Evolutionary conservation across 352 stramenopile species (phyloP).

Genomic region (Paralagenidium karlingii): DNA sequence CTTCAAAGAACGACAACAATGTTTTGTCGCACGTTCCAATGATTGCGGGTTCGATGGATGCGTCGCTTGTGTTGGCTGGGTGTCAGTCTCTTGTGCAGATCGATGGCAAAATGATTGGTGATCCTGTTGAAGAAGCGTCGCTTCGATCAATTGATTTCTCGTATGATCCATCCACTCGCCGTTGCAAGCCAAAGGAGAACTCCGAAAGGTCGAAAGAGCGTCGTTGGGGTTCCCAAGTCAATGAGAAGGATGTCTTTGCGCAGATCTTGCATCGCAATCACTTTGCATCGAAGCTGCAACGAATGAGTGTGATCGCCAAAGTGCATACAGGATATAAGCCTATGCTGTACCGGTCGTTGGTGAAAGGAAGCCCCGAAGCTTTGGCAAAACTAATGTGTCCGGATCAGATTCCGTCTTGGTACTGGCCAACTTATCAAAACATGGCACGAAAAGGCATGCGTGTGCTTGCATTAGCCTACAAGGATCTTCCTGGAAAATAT

Average conservation of each 20-base stretch:
- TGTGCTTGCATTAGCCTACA: slow-evolving; percentile 94
- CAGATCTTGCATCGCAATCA: slow-evolving; percentile 91
- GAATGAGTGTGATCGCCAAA: slow-evolving; percentile 94
- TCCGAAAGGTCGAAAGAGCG: slow-evolving; percentile 51
- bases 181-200: slow-evolving; percentile 56
- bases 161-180: slow-evolving; percentile 58
- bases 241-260: slow-evolving; percentile 72
- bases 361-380: slow-evolving; percentile 96
- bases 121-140: slow-evolving; percentile 96
- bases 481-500: slow-evolving; percentile 70
- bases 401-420: slow-evolving; percentile 82
- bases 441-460: slow-evolving; percentile 76
- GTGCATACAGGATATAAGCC: slow-evolving; percentile 30
- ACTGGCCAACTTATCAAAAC: slow-evolving; percentile 78
- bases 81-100: slow-evolving; percentile 98
- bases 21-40: slow-evolving; percentile 63
- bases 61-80: slow-evolving; percentile 69
- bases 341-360: slow-evolving; percentile 68
- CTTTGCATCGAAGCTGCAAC: slow-evolving; percentile 93
- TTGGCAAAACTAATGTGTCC: slow-evolving; percentile 77
- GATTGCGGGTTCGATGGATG: slow-evolving; percentile 70
- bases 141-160: slow-evolving; percentile 94
- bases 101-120: slow-evolving; percentile 92
- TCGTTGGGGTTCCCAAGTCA: slow-evolving; percentile 47
- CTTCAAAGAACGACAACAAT: slow-evolving; percentile 17